Evolutionary conservation across 257 asterid species (phyloP).

Genomic region (Fraxinus excelsior): DNA sequence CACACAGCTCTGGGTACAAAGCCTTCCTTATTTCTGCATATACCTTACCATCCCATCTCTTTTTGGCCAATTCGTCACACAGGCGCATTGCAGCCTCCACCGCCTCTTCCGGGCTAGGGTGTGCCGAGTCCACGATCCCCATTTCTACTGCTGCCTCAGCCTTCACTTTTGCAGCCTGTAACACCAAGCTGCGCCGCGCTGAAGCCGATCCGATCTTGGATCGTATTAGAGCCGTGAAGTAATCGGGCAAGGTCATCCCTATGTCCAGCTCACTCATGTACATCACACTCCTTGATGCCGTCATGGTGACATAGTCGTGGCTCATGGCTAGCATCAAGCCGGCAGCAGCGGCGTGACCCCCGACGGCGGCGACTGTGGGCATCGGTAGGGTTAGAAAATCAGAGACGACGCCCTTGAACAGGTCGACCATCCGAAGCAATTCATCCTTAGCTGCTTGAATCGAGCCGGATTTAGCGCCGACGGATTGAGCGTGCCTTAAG

Average conservation of each 20-base stretch:
- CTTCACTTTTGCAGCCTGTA: conserved; percentile 54
- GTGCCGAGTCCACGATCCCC: conserved; percentile 66
- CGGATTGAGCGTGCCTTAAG: conserved; percentile 69
- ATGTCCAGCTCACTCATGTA: conserved; percentile 89
- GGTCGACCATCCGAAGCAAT: conserved; percentile 57
- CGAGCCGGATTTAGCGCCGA: conserved; percentile 46
- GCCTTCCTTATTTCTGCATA: conserved; percentile 65
- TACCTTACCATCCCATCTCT: conserved; percentile 61
- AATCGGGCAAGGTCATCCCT: conserved; percentile 81
- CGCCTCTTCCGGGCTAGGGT: conserved; percentile 51
- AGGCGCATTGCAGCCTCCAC: conserved; percentile 47
- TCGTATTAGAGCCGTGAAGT: conserved; percentile 58
- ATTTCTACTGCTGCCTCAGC: conserved; percentile 57
- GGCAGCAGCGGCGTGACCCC: conserved; percentile 90
- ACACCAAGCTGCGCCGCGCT: conserved; percentile 50
- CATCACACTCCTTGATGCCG: conserved; percentile 55
- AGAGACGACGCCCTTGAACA: conserved; percentile 60
- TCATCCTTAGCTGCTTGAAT: conserved; percentile 44
- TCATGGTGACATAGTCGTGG: conserved; percentile 74
- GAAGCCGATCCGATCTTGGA: conserved; percentile 46
- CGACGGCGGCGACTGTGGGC: conserved; percentile 82
- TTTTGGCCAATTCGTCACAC: conserved; percentile 60
- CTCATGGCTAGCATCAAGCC: conserved; percentile 69
- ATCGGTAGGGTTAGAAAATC: conserved; percentile 68
- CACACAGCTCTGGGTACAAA: conserved; percentile 63